Evolutionary conservation across 164 flowering plant genomes (phyloP).

Genomic region (Echeveria elegans): DNA sequence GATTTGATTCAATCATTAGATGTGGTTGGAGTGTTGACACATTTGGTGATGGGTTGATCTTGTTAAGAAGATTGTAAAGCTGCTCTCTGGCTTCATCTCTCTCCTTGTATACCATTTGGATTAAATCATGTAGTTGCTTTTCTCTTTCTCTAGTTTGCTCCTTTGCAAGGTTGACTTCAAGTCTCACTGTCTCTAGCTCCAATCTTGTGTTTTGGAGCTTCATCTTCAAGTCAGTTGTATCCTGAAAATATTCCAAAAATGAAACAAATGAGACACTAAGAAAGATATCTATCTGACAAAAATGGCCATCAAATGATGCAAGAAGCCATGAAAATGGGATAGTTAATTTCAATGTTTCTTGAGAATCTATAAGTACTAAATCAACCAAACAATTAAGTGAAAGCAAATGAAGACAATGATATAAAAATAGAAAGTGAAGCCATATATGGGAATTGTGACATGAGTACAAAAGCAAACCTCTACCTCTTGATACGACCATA

Average conservation of each 20-base stretch:
- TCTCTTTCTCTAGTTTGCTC: constrained; percentile 36
- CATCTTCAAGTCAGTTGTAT: constrained; percentile 38
- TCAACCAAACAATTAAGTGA: not conserved
- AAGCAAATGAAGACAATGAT: not conserved
- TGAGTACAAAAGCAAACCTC: constrained; percentile 1
- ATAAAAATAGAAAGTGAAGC: too few species aligned
- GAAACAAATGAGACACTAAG: not conserved
- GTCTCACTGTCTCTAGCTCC: constrained; percentile 44
- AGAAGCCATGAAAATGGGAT: not conserved
- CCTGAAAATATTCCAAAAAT: constrained; percentile 19
- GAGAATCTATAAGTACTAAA: too few species aligned
- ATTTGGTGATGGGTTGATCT: constrained; percentile 12
- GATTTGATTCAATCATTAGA: constrained; percentile 7
- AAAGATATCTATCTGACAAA: not conserved
- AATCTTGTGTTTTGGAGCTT: constrained; percentile 31
- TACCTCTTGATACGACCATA: constrained; percentile 42
- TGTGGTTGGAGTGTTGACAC: not conserved
- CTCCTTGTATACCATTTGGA: constrained; percentile 40
- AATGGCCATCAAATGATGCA: too few species aligned
- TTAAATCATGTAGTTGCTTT: constrained; percentile 18
- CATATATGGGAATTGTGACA: not conserved
- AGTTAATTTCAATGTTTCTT: too few species aligned
- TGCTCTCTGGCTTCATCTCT: constrained; percentile 68
- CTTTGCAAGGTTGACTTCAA: constrained; percentile 34
- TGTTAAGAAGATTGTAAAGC: constrained; percentile 36